These are phyloP conservation scores for Penicillium polonicum DNA, from an alignment of 2,329 filamentous ascomycete genomes.

Conservation along the genomic window DNA sequence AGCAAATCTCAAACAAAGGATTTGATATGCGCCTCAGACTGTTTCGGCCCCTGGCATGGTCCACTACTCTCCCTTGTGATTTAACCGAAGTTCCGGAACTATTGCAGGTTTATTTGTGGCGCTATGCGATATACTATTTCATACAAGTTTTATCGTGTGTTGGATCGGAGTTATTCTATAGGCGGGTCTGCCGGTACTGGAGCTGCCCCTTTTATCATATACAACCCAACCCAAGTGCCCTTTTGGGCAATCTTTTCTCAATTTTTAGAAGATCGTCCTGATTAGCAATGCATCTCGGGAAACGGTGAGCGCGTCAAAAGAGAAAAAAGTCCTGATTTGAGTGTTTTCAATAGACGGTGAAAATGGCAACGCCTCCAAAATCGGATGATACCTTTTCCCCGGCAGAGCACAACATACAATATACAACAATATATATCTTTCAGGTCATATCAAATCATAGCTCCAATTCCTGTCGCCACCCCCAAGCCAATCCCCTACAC, in stretches of 20 bases:
- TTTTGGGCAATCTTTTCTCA: background rate
- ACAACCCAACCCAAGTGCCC: background rate
- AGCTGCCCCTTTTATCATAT: background rate
- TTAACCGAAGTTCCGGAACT: background rate
- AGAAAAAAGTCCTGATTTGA: background rate
- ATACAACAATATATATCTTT: background rate
- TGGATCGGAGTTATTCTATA: background rate
- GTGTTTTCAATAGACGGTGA: background rate
- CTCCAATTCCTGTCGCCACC: slow-evolving; percentile 3
- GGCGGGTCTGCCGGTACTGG: background rate
- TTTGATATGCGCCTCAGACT: slow-evolving; percentile 6
- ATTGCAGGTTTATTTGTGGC: background rate
- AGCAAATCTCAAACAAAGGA: slow-evolving; percentile 1
- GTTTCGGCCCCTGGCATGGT: slow-evolving; percentile 8
- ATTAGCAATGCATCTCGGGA: background rate
- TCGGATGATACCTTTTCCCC: background rate
- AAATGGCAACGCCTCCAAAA: background rate
- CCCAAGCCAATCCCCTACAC: slow-evolving; percentile 1
- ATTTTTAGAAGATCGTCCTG: background rate
- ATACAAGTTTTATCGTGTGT: background rate
- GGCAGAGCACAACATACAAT: background rate
- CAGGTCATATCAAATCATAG: background rate
- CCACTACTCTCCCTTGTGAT: background rate
- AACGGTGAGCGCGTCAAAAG: background rate
- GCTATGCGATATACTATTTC: background rate